Evolutionary conservation across 805 yeast species (phyloP).

Genomic region (Candida krabiensis): DNA sequence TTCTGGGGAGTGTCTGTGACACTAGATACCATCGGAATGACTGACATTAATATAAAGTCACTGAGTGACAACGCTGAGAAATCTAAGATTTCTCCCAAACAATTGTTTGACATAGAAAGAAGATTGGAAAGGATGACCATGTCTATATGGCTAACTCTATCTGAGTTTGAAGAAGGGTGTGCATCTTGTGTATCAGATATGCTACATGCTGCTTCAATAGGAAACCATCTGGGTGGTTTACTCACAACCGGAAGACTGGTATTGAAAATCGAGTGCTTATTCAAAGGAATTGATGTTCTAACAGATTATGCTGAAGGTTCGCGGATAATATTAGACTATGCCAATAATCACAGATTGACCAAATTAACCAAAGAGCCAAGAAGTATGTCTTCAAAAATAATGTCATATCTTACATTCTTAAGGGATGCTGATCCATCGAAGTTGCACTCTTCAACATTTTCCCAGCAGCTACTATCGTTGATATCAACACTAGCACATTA

Average conservation of each 20-base stretch:
- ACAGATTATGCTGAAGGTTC: slow-evolving; percentile 22
- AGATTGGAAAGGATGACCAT: slow-evolving; percentile 57
- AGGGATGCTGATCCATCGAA: slow-evolving; percentile 51
- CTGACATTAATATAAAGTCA: slow-evolving; percentile 18
- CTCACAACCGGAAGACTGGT: slow-evolving; percentile 71
- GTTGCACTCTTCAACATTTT: slow-evolving; percentile 39
- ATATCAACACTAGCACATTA: slow-evolving; percentile 93
- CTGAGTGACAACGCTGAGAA: slow-evolving; percentile 4
- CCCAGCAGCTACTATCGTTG: slow-evolving; percentile 71
- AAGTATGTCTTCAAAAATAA: slow-evolving; percentile 82
- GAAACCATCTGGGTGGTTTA: slow-evolving; percentile 67
- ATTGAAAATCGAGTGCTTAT: slow-evolving; percentile 70
- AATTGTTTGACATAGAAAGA: slow-evolving; percentile 58
- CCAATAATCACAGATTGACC: slow-evolving; percentile 32
- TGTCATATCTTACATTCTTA: slow-evolving; percentile 82
- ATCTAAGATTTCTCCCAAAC: slow-evolving; percentile 39
- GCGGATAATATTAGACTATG: slow-evolving; percentile 22
- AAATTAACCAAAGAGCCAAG: slow-evolving; percentile 66
- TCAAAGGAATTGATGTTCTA: slow-evolving; percentile 66
- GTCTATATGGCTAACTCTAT: slow-evolving; percentile 81
- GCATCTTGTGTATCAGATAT: slow-evolving; percentile 89
- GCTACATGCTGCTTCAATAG: slow-evolving; percentile 80
- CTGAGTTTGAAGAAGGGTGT: slow-evolving; percentile 86
- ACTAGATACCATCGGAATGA: slow-evolving; percentile 55
- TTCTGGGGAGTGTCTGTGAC: slow-evolving; percentile 90